Evolutionary conservation across 2,329 filamentous ascomycete species (phyloP), one percentile per base, ranked within the genome.

Genomic region (Fusarium musae): DNA sequence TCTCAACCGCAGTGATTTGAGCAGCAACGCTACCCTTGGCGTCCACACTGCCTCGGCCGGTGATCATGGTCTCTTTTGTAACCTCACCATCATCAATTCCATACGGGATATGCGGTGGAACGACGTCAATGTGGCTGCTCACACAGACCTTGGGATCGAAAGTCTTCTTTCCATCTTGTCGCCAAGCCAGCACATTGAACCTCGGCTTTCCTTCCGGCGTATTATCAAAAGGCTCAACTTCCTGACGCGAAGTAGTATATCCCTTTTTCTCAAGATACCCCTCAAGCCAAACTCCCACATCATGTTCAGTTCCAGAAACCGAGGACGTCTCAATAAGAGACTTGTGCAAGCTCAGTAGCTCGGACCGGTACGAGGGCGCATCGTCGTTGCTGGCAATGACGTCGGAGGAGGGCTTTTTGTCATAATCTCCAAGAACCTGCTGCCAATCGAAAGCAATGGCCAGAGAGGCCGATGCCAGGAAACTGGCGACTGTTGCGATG

Each of bases 71-170:
- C 68, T 88, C 79, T 11, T 79, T 67, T 19, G 81, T 84, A 40
- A 84, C 78, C 21, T 79, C 78, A 12, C 86, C 85, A 43, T 86
- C 82, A 37, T 87, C 84, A 15, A 90, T 87, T 46, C 85, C 85
- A 80, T 94, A 94, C 0, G 91, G 91, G 66, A 93, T 92, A 79
- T 89, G 90, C 0, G 93, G 93, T 2, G 93, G 92, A 0, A 93
- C 92, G 5, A 88, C 88, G 77, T 98, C 95, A 77, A 97, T 96
- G 80, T 97, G 95, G 63, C 92, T 95, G 3, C 91, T 91, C 3
- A 95, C 82, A n/a, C 94, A 84, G 16, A 93, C 84, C 39, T 86
- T 87, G 4, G 91, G 88, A 15, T 86, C 83, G 42, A 86, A 84
- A 21, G 82, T 81, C 52, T 82, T 64, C 11, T 69, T 54, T 11